Evolutionary conservation across 768 basidiomycete species (phyloP), one percentile per base, ranked within the genome.

Genomic region (Suillus paluster): DNA sequence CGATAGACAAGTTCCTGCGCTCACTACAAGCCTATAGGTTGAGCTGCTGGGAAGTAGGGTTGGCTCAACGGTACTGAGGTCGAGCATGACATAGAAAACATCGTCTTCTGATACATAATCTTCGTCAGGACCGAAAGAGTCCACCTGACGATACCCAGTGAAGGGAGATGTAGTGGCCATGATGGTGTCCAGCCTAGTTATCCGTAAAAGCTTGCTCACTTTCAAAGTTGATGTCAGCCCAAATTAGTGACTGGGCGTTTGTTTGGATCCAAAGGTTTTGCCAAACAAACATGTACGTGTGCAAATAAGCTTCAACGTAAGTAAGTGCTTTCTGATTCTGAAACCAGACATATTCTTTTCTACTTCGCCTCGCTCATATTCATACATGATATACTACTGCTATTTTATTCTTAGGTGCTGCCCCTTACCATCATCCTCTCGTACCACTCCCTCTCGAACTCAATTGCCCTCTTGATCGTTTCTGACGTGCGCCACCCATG

Each of bases 11-110:
- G 25, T 6, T n/a, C 2, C 25, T 38, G 55, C 19, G 57, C 90
- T 74, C 71, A n/a, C n/a, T n/a, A n/a, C n/a, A n/a, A n/a, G n/a
- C n/a, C n/a, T n/a, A n/a, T n/a, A n/a, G n/a, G n/a, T n/a, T n/a
- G n/a, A n/a, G n/a, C n/a, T n/a, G n/a, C n/a, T n/a, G n/a, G n/a
- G n/a, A n/a, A n/a, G n/a, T n/a, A n/a, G n/a, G n/a, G n/a, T n/a
- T n/a, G n/a, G n/a, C n/a, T n/a, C n/a, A n/a, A n/a, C n/a, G n/a
- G 73, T 63, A 50, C 89, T 90, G 1, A 94, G 77, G 70, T 94
- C 92, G n/a, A 94, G 79, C 0, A 90, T 91, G 11, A 92, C 84
- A 67, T 92, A 92, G 10, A 77, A 77, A 4, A 88, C 73, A 39
- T 82, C 34, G 6, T 34, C 76, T 30, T 81, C 79, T 21, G 81